Evolutionary conservation across 495 filamentous ascomycete species (phyloP), one percentile per base, ranked within the genome.

Genomic region (Ramalina intermedia): DNA sequence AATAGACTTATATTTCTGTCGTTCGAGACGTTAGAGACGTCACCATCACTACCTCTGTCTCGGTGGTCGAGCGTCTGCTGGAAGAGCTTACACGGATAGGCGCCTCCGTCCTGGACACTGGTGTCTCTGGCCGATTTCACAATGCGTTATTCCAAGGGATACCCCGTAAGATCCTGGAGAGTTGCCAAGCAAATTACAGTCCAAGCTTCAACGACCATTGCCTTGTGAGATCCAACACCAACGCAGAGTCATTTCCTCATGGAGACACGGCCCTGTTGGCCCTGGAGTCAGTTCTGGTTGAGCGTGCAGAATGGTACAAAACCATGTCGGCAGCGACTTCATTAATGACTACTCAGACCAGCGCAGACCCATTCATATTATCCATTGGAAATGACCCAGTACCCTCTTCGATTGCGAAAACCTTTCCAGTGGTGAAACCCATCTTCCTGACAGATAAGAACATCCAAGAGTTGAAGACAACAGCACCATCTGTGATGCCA

Each of bases 1-100:
- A 16, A 38, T 23, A 62, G 60, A 53, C 60, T 4, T 62, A 62
- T 40, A 59, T 59, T 16, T 59, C 60, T 11, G 47, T 55, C 18
- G 50, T 62, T 20, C 58, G 38, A 35, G 58, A 61, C 27, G 23
- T 49, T 8, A 46, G 47, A n/a, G 45, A 50, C 43, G 49, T 59
- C 2, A 59, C 58, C 0, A 47, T 57, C 20, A 59, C 59, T 6
- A 35, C 46, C 18, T 17, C 24, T 9, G 45, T 39, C 38, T 37
- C 23, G 48, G 50, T 53, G 17, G 17, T 49, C 18, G 48, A 52
- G 46, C 42, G 9, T 37, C 21, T 50, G 40, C 26, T 44, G 21
- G 17, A 50, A 39, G 48, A 50, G 3, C 14, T 50, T 23, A 43
- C 48, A 23, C 26, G 37, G 39, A 16, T 44, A 12, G 48, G 48